Evolutionary conservation across 306 rosid genomes (phyloP).

Genomic region (Cucurbita pepo): DNA sequence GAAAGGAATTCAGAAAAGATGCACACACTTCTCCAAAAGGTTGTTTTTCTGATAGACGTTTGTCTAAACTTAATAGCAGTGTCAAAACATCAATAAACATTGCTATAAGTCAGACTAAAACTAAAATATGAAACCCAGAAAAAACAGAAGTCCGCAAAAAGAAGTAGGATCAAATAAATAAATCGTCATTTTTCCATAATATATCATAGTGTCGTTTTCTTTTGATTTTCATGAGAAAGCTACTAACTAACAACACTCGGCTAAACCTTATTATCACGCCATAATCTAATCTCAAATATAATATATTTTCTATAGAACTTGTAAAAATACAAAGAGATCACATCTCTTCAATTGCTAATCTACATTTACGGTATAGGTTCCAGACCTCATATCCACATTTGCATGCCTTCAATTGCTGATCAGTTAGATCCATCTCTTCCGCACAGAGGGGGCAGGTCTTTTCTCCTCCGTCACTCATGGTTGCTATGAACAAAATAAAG

Average conservation of each 20-base stretch:
- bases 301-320: not conserved
- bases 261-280: not conserved
- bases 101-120: not conserved
- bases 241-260: not conserved
- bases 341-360: not conserved
- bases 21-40: not conserved
- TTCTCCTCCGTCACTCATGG: conserved; percentile 94
- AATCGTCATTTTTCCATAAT: not conserved
- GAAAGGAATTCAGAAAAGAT: not conserved
- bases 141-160: not conserved
- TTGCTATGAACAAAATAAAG: conserved; percentile 18
- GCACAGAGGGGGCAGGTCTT: conserved; percentile 97
- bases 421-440: conserved; percentile 98
- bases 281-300: not conserved
- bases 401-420: conserved; percentile 98
- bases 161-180: not conserved
- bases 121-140: not conserved
- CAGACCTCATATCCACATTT: conserved; percentile 87
- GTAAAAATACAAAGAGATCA: not conserved
- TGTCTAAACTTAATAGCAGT: not conserved
- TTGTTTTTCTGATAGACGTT: not conserved
- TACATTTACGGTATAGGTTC: not conserved
- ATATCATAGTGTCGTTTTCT: not conserved
- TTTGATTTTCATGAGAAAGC: not conserved
- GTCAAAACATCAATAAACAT: not conserved